A percentile compares a stretch with the other conserved stretches of the same genome.
Conservation (phyloP, 306 rosid genomes). For the Dalbergia cultrata region DNA sequence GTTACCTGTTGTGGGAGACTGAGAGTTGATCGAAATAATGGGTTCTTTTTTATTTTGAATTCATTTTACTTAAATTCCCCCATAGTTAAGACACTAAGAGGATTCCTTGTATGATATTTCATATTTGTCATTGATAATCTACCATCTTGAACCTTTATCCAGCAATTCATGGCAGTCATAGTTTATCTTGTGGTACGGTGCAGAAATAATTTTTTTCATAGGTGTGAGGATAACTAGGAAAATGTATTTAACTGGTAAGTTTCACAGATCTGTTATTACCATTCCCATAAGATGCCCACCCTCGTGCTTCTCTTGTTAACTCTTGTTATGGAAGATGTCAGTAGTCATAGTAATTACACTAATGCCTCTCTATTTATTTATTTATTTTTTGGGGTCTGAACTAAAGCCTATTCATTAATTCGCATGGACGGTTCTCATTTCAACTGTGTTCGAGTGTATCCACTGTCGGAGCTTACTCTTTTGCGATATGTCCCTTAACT, state of each 20-base stretch:
- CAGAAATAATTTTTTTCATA: slow-evolving; percentile 10
- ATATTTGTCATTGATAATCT: background rate
- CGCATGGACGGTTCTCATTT: slow-evolving; percentile 13
- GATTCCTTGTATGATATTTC: slow-evolving; percentile 12
- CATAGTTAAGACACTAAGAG: background rate
- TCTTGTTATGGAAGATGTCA: slow-evolving; percentile 26
- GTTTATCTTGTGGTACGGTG: slow-evolving; percentile 28
- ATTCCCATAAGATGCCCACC: slow-evolving; percentile 1
- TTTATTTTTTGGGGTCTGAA: no score
- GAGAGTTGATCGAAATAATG: background rate
- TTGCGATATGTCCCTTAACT: slow-evolving; percentile 66
- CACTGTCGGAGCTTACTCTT: slow-evolving; percentile 18
- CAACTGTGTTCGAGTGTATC: slow-evolving; percentile 34
- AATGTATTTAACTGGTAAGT: background rate
- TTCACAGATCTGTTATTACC: slow-evolving; percentile 7
- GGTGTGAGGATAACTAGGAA: no score
- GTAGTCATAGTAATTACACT: background rate
- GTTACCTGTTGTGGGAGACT: no score
- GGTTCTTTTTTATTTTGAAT: background rate
- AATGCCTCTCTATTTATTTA: background rate
- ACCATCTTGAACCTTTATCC: background rate
- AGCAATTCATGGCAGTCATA: slow-evolving; percentile 23
- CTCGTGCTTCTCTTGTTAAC: slow-evolving; percentile 26
- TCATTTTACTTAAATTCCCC: slow-evolving; percentile 9
- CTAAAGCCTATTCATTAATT: slow-evolving; percentile 2